These are phyloP conservation scores for Zygnema circumcarinatum DNA, from an alignment of 139 green algal species.

Conservation along the genomic window DNA sequence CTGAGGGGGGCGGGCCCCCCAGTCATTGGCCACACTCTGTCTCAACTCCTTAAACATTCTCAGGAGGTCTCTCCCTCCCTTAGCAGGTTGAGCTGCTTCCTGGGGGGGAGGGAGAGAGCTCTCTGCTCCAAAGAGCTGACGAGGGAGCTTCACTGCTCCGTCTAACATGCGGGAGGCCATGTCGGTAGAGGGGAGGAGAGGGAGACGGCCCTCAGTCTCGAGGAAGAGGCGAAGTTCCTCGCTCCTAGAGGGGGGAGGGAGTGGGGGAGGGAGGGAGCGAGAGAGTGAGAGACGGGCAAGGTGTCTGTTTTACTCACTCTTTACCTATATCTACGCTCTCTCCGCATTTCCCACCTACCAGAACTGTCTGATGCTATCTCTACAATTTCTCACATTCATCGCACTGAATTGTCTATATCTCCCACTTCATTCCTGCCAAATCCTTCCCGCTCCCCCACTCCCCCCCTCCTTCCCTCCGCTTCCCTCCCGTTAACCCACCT, in stretches of 20 bases:
- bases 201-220: constrained; percentile 75
- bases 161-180: constrained; percentile 72
- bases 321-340: no score
- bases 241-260: constrained; percentile 51
- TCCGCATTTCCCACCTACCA: no score
- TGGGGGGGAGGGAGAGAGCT: constrained; percentile 13
- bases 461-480: no score
- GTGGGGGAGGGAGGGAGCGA: constrained; percentile 2
- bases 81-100: constrained; percentile 64
- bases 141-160: constrained; percentile 73
- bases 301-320: no score
- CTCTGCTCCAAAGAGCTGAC: constrained; percentile 74
- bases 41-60: constrained; percentile 78
- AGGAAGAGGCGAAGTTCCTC: constrained; percentile 88
- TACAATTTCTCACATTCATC: no score
- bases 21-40: constrained; percentile 60
- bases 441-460: no score
- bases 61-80: constrained; percentile 73
- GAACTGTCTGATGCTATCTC: no score
- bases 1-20: constrained; percentile 20
- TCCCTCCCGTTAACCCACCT: no score
- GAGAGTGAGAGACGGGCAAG: neutral
- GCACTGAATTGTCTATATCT: no score
- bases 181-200: constrained; percentile 25
- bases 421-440: no score